Evolutionary conservation across 768 basidiomycete genomes (phyloP).

Genomic region (Suillus weaverae): DNA sequence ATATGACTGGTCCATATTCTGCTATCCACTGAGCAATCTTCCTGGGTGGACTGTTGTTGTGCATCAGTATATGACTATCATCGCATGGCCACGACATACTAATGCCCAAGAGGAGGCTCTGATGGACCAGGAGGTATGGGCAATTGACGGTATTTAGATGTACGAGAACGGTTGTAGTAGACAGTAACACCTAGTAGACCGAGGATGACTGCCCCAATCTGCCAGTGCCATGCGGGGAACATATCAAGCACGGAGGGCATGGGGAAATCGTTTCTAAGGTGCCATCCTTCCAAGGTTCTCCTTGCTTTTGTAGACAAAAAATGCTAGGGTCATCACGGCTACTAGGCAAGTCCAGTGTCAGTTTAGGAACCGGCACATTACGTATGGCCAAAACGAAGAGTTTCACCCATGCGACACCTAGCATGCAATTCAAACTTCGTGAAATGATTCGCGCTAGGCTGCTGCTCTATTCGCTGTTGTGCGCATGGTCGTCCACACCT

Average conservation of each 20-base stretch:
- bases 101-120: slow-evolving; percentile 1
- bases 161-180: not conserved
- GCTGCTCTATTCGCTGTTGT: not conserved
- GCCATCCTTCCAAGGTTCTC: not conserved
- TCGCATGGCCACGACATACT: not conserved
- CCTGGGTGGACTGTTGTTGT: not conserved
- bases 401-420: not conserved
- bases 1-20: slow-evolving; percentile 11
- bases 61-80: no score
- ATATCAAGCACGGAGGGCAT: not conserved
- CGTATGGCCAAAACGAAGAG: not conserved
- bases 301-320: not conserved
- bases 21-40: slow-evolving; percentile 11
- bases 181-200: not conserved
- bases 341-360: not conserved
- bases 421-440: not conserved
- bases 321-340: not conserved
- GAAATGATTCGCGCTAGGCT: not conserved
- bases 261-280: no score
- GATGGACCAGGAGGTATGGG: slow-evolving; percentile 9
- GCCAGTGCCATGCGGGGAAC: not conserved
- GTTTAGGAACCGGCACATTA: not conserved
- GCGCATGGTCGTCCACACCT: no score
- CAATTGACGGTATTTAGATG: not conserved
- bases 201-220: not conserved